These are phyloP conservation scores for Aegilops speltoides DNA, from an alignment of 176 grass and related monocot genomes.

Conservation along the genomic window DNA sequence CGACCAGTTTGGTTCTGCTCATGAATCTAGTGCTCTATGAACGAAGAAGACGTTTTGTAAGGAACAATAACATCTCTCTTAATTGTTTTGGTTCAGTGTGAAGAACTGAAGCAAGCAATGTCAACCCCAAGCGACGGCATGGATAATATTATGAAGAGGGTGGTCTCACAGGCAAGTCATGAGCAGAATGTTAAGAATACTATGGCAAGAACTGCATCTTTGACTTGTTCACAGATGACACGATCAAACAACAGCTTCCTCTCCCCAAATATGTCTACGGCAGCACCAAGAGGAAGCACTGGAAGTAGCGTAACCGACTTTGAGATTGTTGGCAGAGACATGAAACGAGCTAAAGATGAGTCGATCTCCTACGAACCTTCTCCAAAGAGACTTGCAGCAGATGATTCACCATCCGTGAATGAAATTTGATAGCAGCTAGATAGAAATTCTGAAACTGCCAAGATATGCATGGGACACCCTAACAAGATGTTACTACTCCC, in stretches of 20 bases:
- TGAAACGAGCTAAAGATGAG: conserved; percentile 64
- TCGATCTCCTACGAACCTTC: conserved; percentile 31
- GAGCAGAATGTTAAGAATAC: conserved; percentile 25
- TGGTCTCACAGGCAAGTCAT: conserved; percentile 18
- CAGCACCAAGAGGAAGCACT: conserved; percentile 44
- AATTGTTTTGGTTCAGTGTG: conserved; percentile 52
- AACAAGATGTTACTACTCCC: not conserved
- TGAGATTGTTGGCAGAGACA: conserved; percentile 77
- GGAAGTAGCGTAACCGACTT: conserved; percentile 62
- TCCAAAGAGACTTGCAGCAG: conserved; percentile 30
- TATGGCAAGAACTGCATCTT: conserved; percentile 39
- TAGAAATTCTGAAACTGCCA: not conserved
- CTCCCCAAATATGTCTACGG: conserved; percentile 46
- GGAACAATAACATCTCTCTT: conserved; percentile 19
- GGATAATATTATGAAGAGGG: conserved; percentile 36
- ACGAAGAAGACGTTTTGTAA: not conserved
- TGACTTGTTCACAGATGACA: conserved; percentile 52
- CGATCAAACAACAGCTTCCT: conserved; percentile 50
- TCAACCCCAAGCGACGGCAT: conserved; percentile 35
- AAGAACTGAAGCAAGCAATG: conserved; percentile 70
- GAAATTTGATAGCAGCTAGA: conserved; percentile 26
- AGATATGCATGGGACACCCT: not conserved
- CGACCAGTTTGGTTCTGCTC: not conserved
- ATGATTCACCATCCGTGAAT: conserved; percentile 24
- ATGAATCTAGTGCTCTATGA: not conserved